Evolutionary conservation across 768 basidiomycete genomes (phyloP), one percentile per base, ranked within the genome.

Genomic region (Lentinula sp.): DNA sequence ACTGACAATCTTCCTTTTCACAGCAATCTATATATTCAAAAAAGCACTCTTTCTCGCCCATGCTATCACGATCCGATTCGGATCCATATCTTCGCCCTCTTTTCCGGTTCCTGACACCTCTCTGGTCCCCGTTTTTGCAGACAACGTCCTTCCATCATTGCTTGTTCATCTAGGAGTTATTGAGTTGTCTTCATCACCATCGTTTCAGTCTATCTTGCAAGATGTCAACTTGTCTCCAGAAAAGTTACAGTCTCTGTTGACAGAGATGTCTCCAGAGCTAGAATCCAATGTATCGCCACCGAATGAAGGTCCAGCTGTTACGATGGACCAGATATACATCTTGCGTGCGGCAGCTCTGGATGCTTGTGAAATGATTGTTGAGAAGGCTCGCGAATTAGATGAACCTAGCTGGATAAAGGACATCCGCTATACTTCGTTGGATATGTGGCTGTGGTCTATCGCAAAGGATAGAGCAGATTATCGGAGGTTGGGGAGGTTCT

Each of bases 1-100:
- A 61, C 21, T 45, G 40, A 51, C 9, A 39, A 34, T 49, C 34
- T 50, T 59, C 40, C 66, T 34, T 50, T 57, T 39, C 65, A 42
- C 9, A 93, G 91, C 84, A n/a, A 78, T 93, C 23, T 95, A 92
- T 73, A 84, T 91, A 68, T 92, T 93, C 80, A 94, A 93, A 73
- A 96, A 95, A 69, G 92, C 89, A 2, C 76, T 96, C 35, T 92
- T 93, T 72, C 80, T 95, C 56, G 76, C 93, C 56, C 84, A 91
- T 63, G 86, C 84, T 28, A 73, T 95, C 55, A 74, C 71, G 28
- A 70, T 87, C 48, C 85, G 90, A 49, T 94, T 94, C 74, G 81
- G 82, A 53, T 73, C 81, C 6, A 69, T 75, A 48, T 72, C 79
- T 10, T 76, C 81, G 3, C 70, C 80, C 18, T 78, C 84, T 11